Evolutionary conservation across 2,329 filamentous ascomycete species (phyloP), one percentile per base, ranked within the genome.

Genomic region (Grosmannia serpens): DNA sequence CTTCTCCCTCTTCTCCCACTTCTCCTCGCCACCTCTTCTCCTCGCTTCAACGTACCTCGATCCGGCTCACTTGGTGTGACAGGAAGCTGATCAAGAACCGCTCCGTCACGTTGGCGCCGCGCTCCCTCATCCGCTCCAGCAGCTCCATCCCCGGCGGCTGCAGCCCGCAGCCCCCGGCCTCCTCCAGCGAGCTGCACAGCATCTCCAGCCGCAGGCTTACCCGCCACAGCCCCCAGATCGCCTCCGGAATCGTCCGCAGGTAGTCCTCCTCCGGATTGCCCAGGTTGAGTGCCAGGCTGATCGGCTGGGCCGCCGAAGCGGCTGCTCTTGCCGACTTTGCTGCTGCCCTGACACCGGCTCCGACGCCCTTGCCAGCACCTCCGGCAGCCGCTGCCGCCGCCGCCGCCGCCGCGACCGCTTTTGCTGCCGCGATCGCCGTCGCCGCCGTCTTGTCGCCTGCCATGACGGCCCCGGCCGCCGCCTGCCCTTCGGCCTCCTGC

Each of bases 51-150:
- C 47, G 9, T 33, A 95, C 91, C 84, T 99, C 94, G 70, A 99
- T 95, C 67, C 94, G 84, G 70, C 88, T 91, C 65, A 99, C 88
- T 78, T 96, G 91, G 69, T 97, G 91, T 70, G 95, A 91, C 70
- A 97, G 81, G 67, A 99, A 90, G 67, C 89, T 91, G 58, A 95
- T 74, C 71, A 97, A 75, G 71, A 95, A 92, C 57, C 83, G 79
- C 76, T 97, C 94, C 31, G 91, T 90, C 57, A 96, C 83, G 69
- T 96, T 91, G 13, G 89, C 90, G 55, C 88, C 89, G 49, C 85
- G 74, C 58, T 77, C 70, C 69, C 77, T 81, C 69, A 84, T 78
- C 56, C 78, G 75, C 63, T 96, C 90, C 64, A 96, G 75, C 58
- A 97, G 74, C 64, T 89, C 87, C 41, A 88, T 89, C 73, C 96